phyloP scores from a whole-genome alignment of 2,329 filamentous ascomycete genomes.

The Hypoxylon sp. region DNA sequence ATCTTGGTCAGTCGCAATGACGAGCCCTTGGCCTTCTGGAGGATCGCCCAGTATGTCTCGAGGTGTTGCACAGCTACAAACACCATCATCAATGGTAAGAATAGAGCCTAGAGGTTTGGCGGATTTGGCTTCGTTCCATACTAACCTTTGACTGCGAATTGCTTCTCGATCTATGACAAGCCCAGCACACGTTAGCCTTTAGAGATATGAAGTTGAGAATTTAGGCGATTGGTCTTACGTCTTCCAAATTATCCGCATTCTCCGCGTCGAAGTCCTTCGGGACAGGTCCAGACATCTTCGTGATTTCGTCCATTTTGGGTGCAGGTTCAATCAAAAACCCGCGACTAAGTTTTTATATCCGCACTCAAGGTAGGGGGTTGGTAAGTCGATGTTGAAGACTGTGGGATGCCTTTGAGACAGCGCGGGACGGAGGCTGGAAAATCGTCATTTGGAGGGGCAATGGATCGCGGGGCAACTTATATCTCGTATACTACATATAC shows the following conservation, averaged over 20 bases:
- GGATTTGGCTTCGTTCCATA: neutral
- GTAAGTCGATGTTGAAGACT: neutral
- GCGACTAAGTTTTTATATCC: neutral
- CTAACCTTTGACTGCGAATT: constrained; percentile 95
- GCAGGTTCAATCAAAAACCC: neutral
- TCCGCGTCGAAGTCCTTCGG: constrained; percentile 67
- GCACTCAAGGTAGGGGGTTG: neutral
- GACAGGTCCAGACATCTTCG: constrained; percentile 49
- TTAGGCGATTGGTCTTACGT: constrained; percentile 44
- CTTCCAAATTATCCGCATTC: constrained; percentile 54
- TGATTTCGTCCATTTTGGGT: constrained; percentile 50
- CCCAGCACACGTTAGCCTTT: neutral
- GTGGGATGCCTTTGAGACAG: neutral
- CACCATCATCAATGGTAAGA: constrained; percentile 8
- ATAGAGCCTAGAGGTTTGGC: neutral
- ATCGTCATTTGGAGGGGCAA: constrained; percentile 18
- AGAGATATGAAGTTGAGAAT: neutral
- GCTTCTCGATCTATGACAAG: constrained; percentile 89
- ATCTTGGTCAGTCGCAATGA: constrained; percentile 90
- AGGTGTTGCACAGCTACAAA: constrained; percentile 87
- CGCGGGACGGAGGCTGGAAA: neutral
- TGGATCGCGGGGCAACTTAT: constrained; percentile 6
- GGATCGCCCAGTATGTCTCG: constrained; percentile 96
- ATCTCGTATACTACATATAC: neutral
- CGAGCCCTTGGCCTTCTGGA: constrained; percentile 92